These are phyloP conservation scores for Botryotinia convoluta DNA, from an alignment of 2,329 filamentous ascomycete species.

Conservation along the genomic window DNA sequence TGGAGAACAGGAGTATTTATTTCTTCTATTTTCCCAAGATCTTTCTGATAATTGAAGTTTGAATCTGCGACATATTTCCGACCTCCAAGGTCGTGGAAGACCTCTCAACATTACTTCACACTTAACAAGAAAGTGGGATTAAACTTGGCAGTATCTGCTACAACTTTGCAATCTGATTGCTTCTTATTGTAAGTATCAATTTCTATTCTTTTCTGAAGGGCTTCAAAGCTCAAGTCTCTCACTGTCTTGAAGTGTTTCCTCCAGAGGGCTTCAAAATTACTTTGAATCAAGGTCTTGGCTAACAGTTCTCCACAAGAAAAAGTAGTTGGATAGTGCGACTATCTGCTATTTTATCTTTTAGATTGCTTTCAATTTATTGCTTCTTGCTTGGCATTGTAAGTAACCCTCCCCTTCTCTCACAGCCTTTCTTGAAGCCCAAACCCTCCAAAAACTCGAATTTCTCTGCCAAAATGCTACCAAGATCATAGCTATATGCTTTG, in stretches of 20 bases:
- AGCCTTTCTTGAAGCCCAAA: not conserved
- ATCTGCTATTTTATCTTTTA: not conserved
- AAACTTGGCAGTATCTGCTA: not conserved
- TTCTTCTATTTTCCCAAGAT: not conserved
- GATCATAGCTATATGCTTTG: too few species aligned
- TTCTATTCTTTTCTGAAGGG: not conserved
- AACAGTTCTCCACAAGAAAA: not conserved
- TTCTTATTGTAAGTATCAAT: not conserved
- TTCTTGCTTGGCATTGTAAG: not conserved
- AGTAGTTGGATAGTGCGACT: not conserved
- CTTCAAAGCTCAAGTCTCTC: not conserved
- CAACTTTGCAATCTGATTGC: rapidly evolving
- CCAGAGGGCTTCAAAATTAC: not conserved
- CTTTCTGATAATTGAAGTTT: not conserved
- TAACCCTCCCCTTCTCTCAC: too few species aligned
- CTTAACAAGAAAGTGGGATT: not conserved
- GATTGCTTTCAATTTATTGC: not conserved
- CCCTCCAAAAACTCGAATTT: not conserved
- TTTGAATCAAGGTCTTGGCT: not conserved
- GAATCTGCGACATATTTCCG: not conserved
- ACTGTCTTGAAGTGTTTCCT: not conserved
- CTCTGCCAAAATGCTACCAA: not conserved
- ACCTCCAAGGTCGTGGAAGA: not conserved
- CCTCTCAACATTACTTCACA: not conserved
- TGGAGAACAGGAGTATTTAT: not conserved